Conservation (phyloP, 1,284 basidiomycete species). For the Cystobasidiaceae sp. region DNA sequence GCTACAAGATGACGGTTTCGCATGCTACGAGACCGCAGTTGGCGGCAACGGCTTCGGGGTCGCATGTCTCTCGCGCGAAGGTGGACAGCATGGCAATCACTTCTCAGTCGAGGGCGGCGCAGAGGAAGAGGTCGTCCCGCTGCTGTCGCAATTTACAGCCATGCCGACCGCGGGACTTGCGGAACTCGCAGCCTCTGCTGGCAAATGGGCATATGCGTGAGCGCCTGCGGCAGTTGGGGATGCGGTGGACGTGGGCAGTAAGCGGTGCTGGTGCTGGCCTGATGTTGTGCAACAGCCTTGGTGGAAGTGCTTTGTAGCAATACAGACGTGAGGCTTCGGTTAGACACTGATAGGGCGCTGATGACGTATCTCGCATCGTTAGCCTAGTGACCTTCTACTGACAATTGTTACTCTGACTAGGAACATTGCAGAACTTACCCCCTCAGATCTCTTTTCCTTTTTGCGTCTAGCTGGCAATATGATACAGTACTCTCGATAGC, state of each 20-base stretch:
- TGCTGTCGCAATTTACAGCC: constrained; percentile 45
- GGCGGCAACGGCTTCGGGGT: constrained; percentile 90
- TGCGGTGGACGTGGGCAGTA: not conserved
- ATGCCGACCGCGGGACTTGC: not conserved
- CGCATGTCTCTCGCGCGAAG: constrained; percentile 50
- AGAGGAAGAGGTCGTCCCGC: constrained; percentile 40
- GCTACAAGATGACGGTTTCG: constrained; percentile 64
- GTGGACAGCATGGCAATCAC: not conserved
- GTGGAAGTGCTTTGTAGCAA: too few species aligned
- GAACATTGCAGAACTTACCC: too few species aligned
- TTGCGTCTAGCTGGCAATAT: too few species aligned
- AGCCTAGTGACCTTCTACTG: too few species aligned
- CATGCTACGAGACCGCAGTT: constrained; percentile 83
- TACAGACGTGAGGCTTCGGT: too few species aligned
- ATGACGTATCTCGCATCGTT: not conserved
- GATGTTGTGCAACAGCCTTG: too few species aligned
- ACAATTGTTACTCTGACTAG: too few species aligned
- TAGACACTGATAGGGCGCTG: too few species aligned
- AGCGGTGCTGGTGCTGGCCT: not conserved
- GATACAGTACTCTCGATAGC: too few species aligned
- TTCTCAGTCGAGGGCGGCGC: constrained; percentile 50
- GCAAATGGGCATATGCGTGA: constrained; percentile 30
- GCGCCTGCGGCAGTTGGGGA: not conserved
- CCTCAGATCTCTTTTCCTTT: too few species aligned
- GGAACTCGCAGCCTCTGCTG: constrained; percentile 2